Evolutionary conservation across 2,329 filamentous ascomycete species (phyloP).

Genomic region (Claviceps africana): DNA sequence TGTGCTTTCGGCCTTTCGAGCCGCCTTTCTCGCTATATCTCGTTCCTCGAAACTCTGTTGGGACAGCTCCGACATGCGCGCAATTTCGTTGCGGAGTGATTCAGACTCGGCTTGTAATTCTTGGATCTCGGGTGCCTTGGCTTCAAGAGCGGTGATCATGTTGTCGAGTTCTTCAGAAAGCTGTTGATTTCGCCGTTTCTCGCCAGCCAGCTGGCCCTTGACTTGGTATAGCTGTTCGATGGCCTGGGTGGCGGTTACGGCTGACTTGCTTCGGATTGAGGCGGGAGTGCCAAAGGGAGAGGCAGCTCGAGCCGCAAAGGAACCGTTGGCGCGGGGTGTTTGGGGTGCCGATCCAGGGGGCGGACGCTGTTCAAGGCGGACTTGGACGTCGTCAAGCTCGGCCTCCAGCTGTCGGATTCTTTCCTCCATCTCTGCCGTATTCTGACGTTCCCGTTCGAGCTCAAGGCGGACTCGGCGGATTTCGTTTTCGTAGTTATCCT

Average conservation of each 20-base stretch:
- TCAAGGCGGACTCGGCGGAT: conserved; percentile 41
- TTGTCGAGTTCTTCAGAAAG: conserved; percentile 69
- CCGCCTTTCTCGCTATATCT: conserved; percentile 62
- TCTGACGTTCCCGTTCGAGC: conserved; percentile 39
- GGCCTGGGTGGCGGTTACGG: conserved; percentile 46
- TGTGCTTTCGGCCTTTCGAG: conserved; percentile 65
- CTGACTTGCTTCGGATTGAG: conserved; percentile 40
- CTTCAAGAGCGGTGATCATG: conserved; percentile 72
- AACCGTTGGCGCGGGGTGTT: conserved; percentile 47
- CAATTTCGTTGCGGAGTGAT: conserved; percentile 63
- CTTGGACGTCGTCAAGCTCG: conserved; percentile 40
- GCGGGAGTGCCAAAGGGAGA: conserved; percentile 50
- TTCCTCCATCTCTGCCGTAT: conserved; percentile 31
- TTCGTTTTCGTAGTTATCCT: conserved; percentile 51
- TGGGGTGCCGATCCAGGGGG: conserved; percentile 39
- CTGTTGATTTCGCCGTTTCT: conserved; percentile 61
- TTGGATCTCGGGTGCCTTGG: conserved; percentile 74
- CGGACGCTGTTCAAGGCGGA: conserved; percentile 28
- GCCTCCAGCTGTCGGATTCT: conserved; percentile 35
- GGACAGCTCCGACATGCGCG: conserved; percentile 72
- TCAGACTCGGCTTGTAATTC: conserved; percentile 73
- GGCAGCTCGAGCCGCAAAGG: conserved; percentile 34
- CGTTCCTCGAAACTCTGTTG: conserved; percentile 71
- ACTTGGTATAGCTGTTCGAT: conserved; percentile 51
- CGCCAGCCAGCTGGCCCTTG: conserved; percentile 59